Base-by-base conservation (phyloP, 306 rosid genomes). In the Corylus americana region DNA sequence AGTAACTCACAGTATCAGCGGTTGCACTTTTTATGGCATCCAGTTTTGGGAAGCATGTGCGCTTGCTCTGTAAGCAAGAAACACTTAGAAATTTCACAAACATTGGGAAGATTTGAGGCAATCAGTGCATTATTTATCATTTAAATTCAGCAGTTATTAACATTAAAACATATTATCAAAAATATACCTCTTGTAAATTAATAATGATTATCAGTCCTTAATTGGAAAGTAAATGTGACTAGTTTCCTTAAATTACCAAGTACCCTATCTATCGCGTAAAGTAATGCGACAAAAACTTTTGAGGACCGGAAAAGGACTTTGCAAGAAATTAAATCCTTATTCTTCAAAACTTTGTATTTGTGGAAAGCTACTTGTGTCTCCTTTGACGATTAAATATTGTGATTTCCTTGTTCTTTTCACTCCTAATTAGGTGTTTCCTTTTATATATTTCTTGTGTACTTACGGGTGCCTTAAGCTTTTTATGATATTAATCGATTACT, bases 21-120 rank as follows among this genome's bases (percentile, higher is more conserved):
- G 98, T 82, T 55, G 98, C 92, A 84, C 89, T 85, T 81, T 91
- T 93, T 79, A 96, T 91, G 66, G 98, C 96, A 76, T 96, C 92
- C 83, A 96, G 71, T 80, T 89, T 93, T 7, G 99, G 98, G 87
- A 58, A 90, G 89, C 94, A 93, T 1, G 89, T 8, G 55, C 97
- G 93, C 74, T 93, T 93, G 83, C 98, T 87, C 99, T 96, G 86
- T 86, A 91, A 83, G 37, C 78, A 82, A 74, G 37, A 50, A 69
- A 74, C 44, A n/a, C 27, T 25, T 18, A 66, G 77, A 64, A 39
- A 66, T 55, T 48, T 79, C 54, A 54, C 37, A 75, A 54, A 48
- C 42, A 49, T 16, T 18, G 67, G 53, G 37, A 76, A 62, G 67
- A 62, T 48, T 39, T 17, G 3, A 8, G 55, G 20, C 18, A 69